phyloP scores from a whole-genome alignment of 2,329 filamentous ascomycete genomes.

The Fusarium sp. region DNA sequence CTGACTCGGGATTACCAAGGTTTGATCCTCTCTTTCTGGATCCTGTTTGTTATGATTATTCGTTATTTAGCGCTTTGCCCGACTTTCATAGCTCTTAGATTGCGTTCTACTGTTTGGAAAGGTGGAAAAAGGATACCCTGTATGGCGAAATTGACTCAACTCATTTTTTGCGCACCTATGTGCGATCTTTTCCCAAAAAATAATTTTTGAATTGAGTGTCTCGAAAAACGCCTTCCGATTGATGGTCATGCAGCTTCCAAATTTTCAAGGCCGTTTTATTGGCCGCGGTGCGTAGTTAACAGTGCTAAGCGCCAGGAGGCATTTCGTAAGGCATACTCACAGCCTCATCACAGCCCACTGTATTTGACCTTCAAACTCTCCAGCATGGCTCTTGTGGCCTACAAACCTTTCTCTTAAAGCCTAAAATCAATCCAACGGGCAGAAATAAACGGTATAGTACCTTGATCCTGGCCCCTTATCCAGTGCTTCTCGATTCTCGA shows the following conservation, averaged over 20 bases:
- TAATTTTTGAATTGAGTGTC: background rate
- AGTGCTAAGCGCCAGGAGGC: background rate
- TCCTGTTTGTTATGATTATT: conserved; percentile 21
- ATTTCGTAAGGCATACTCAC: background rate
- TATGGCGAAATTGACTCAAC: background rate
- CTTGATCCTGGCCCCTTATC: rapidly evolving
- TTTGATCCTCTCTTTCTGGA: conserved; percentile 17
- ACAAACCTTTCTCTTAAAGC: rapidly evolving
- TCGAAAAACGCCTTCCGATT: background rate
- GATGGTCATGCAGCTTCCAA: background rate
- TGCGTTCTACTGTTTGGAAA: background rate
- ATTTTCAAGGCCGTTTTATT: background rate
- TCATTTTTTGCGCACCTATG: background rate
- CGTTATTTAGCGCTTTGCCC: conserved; percentile 11
- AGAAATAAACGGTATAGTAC: rapidly evolving
- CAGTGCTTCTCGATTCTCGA: background rate
- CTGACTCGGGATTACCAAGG: background rate
- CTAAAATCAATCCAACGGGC: rapidly evolving
- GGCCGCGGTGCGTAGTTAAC: background rate
- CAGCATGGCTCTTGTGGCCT: background rate
- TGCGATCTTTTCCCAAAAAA: background rate
- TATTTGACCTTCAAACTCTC: background rate
- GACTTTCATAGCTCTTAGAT: conserved; percentile 18
- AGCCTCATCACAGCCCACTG: background rate
- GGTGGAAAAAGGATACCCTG: conserved; percentile 5